Base-by-base conservation (phyloP, 1,284 basidiomycete species). In the Afroboletus lepidellus region DNA sequence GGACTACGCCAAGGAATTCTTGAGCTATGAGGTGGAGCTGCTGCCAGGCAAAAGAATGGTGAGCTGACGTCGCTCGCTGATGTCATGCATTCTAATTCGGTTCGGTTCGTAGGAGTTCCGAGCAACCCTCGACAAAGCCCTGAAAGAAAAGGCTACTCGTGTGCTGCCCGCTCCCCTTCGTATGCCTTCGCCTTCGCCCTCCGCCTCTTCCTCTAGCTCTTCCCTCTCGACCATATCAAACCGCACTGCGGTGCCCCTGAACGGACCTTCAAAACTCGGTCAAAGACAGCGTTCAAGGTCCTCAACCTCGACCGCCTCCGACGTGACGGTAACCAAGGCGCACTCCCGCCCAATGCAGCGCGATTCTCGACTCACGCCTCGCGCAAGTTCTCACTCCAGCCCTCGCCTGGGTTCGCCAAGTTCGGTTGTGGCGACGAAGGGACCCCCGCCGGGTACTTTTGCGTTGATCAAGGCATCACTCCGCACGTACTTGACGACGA, bases 1-100 rank as follows among this genome's bases (percentile, higher is more conserved):
- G 89, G 82, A 85, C 24, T 88, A 90, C 62, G 85, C 85, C 12
- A 75, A 73, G 47, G 86, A 89, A 54, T 90, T 90, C 61, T 60
- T 92, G 54, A 73, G 79, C 45, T 86, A 87, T 59, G 89, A 91
- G 65, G 71, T 72, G 23, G 86, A 90, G 61, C 71, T 91, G 23
- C 59, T 75, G n/a, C 56, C 64, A 1, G 69, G 73, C 15, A 72
- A 67, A 44, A 75, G 81, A 65, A 72, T 78, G 72, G 89, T 89
- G 65, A 54, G 79, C 62, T n/a, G 16, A 42, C 13, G 36, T 5
- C 33, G 46, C n/a, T 25, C 9, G 0, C 29, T 41, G 3, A n/a
- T n/a, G 44, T 43, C 41, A 41, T 37, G 47, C 29, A 29, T 54
- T 48, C 41, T 58, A 11, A 30, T 53, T 51, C 25, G 50, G 36